Conservation (phyloP, 2,329 filamentous ascomycete species). For the Curvularia eragrostidis region DNA sequence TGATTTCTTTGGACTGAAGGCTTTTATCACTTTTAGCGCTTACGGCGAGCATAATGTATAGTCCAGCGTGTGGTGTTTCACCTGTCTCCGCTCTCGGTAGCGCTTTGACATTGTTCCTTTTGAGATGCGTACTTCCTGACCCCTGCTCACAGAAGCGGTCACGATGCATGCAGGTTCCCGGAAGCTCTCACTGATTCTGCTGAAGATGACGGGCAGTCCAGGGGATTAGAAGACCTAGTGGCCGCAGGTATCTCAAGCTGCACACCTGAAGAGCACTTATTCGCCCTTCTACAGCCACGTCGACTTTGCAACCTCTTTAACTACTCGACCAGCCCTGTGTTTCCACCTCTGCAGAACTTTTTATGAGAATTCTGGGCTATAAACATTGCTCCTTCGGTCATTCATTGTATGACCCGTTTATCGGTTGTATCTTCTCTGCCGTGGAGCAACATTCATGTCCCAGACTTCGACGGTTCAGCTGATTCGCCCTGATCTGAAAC, state of each 20-base stretch:
- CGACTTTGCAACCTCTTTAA: conserved; percentile 7
- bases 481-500: not conserved
- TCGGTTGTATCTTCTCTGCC: conserved; percentile 4
- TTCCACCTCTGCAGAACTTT: not conserved
- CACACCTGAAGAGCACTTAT: conserved; percentile 3
- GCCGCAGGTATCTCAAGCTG: not conserved
- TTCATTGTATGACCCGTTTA: conserved; percentile 15
- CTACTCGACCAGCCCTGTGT: not conserved
- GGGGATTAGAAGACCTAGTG: not conserved
- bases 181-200: conserved; percentile 1
- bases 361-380: conserved; percentile 22
- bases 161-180: conserved; percentile 17
- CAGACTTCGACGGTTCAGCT: not conserved
- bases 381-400: conserved; percentile 21
- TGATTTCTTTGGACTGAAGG: not conserved
- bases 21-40: conserved; percentile 10
- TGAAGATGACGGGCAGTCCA: conserved; percentile 6
- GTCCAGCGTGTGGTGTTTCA: conserved; percentile 23
- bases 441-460: conserved; percentile 7
- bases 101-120: conserved; percentile 10
- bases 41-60: conserved; percentile 5
- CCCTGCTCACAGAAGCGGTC: conserved; percentile 13
- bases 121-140: conserved; percentile 10
- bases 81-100: conserved; percentile 11
- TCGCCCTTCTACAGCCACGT: conserved; percentile 14